Base-by-base conservation (phyloP, 2,329 filamentous ascomycete species). In the Leptographium galeiforme region DNA sequence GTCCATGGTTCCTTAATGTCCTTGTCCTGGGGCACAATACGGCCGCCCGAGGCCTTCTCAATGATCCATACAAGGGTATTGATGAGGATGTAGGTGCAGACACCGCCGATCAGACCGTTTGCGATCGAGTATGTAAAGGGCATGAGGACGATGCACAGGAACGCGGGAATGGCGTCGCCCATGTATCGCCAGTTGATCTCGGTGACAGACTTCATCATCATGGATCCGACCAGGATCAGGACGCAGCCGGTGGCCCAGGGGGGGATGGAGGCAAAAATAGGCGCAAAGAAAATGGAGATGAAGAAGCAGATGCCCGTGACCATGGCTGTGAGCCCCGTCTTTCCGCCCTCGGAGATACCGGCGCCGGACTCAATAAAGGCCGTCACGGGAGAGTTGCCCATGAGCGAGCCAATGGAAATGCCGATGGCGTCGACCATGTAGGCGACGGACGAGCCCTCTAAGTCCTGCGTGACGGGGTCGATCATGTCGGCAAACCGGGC, bases 381-480 rank as follows among this genome's bases (percentile, higher is more conserved):
- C 0, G 85, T 88, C 1, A 86, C 80, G 0, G 85, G 85, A 0
- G 84, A 84, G 38, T 73, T 78, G 2, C 84, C 85, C 54, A 89
- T 73, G 1, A 89, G 70, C 0, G 81, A 77, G 7, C 83, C 83
- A 50, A 88, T 77, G 1, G 82, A 84, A 58, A 89, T 87, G 56
- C 81, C 82, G 25, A 82, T 67, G 1, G 85, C 84, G 59, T 89
- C 85, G 6, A 78, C 79, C 59, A 78, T 84, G 65, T 88, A 89
- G 1, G 89, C 89, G 36, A 91, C 69, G 1, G 88, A 87, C 2
- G 85, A 90, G 47, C 88, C 83, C 53, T 89, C 87, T 58, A 95
- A 95, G 63, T 94, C 88, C 63, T 89, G 84, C 16, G 82, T 80
- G 2, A 84, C 79, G 30, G 57, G 56, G 16, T 59, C 76, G 69